phyloP scores from a whole-genome alignment of 2,329 filamentous ascomycete genomes.

The Aspergillus neoniger region DNA sequence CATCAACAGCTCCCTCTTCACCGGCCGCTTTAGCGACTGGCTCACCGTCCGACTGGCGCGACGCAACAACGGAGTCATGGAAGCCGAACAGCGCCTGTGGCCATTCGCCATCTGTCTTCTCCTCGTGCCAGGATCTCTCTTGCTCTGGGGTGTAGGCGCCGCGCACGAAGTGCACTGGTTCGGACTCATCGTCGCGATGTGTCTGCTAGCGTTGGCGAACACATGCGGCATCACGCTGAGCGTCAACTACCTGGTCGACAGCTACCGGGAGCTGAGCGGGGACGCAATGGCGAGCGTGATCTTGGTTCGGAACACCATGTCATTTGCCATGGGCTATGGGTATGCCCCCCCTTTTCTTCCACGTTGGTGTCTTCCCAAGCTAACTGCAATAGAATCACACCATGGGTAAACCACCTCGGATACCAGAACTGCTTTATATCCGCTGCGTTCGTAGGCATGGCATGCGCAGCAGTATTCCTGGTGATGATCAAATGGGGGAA shows the following conservation, averaged over 20 bases:
- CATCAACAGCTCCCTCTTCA: slow-evolving; percentile 36
- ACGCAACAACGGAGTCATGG: slow-evolving; percentile 44
- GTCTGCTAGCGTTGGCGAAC: slow-evolving; percentile 43
- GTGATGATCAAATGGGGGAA: slow-evolving; percentile 46
- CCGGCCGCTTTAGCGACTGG: slow-evolving; percentile 44
- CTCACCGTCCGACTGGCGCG: slow-evolving; percentile 41
- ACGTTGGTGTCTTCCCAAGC: neutral
- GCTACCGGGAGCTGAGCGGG: slow-evolving; percentile 43
- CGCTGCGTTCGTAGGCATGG: slow-evolving; percentile 41
- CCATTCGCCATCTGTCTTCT: slow-evolving; percentile 39
- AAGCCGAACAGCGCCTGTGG: slow-evolving; percentile 47
- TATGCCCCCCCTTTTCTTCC: slow-evolving; percentile 16
- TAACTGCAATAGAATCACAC: slow-evolving; percentile 43
- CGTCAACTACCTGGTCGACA: slow-evolving; percentile 46
- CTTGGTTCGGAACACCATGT: slow-evolving; percentile 51
- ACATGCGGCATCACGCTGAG: slow-evolving; percentile 41
- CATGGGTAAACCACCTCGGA: slow-evolving; percentile 47
- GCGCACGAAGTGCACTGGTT: slow-evolving; percentile 47
- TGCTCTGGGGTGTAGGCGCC: slow-evolving; percentile 47
- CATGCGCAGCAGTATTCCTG: slow-evolving; percentile 40
- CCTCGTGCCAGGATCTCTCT: slow-evolving; percentile 35
- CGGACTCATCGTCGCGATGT: slow-evolving; percentile 47
- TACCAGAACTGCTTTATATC: slow-evolving; percentile 51
- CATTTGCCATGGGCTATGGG: slow-evolving; percentile 50
- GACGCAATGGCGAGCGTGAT: slow-evolving; percentile 48